Conservation (phyloP, 1,139 yeast species). For the Scheffersomyces insectosa region DNA sequence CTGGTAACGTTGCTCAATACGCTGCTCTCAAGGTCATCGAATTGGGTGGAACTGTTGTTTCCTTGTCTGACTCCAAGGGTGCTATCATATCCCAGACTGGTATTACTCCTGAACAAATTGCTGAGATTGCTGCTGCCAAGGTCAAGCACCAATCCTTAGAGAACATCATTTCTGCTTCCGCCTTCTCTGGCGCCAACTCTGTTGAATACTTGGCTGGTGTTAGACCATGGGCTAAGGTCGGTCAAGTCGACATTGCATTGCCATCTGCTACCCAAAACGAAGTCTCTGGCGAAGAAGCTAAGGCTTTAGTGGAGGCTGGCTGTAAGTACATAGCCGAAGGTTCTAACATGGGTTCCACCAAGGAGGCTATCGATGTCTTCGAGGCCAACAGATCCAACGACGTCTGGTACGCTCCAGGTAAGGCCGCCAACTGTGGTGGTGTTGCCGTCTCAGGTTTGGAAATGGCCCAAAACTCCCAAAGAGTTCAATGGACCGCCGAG, state of each 20-base stretch:
- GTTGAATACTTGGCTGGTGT: slow-evolving; percentile 87
- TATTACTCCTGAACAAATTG: slow-evolving; percentile 79
- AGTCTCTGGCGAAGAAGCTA: slow-evolving; percentile 95
- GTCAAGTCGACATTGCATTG: slow-evolving; percentile 90
- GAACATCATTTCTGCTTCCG: slow-evolving; percentile 57
- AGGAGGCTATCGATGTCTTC: slow-evolving; percentile 92
- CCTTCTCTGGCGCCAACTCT: slow-evolving; percentile 53
- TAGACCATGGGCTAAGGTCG: slow-evolving; percentile 95
- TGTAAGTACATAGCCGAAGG: slow-evolving; percentile 96
- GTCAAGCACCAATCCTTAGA: slow-evolving; percentile 75
- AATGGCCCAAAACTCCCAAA: slow-evolving; percentile 99
- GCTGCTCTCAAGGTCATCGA: slow-evolving; percentile 97
- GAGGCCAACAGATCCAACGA: slow-evolving; percentile 78
- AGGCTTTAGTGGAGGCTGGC: slow-evolving; percentile 89
- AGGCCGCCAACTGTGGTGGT: slow-evolving; percentile 99
- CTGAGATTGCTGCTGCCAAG: slow-evolving; percentile 79
- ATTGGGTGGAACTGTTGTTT: slow-evolving; percentile 92
- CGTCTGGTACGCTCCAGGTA: slow-evolving; percentile 99
- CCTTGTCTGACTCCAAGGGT: slow-evolving; percentile 95
- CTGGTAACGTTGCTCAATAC: slow-evolving; percentile 98
- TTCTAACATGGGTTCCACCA: slow-evolving; percentile 98
- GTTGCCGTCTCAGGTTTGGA: slow-evolving; percentile 98
- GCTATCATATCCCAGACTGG: slow-evolving; percentile 74
- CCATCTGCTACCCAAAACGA: slow-evolving; percentile 99
- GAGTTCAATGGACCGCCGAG: slow-evolving; percentile 47